A percentile compares a stretch with the other conserved stretches of the same genome.
phyloP scores from a whole-genome alignment of 768 basidiomycete genomes.

The Suillus occidentalis region DNA sequence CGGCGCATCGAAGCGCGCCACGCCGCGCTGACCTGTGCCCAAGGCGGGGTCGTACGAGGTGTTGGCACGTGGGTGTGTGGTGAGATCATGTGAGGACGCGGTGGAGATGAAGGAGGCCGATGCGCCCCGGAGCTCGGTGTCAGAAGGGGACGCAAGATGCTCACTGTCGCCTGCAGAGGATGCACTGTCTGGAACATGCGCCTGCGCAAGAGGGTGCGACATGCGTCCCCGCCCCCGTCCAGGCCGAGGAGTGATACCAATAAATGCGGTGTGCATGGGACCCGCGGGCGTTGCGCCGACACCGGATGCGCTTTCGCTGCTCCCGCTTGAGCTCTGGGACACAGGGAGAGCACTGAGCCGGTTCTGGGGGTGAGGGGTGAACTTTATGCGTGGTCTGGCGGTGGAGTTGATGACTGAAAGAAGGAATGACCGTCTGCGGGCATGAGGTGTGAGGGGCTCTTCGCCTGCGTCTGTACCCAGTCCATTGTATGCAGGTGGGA shows the following conservation, averaged over 20 bases:
- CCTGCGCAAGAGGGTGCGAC: constrained; percentile 70
- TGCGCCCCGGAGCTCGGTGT: constrained; percentile 43
- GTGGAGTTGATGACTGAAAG: constrained; percentile 84
- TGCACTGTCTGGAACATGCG: constrained; percentile 42
- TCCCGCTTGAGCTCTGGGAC: constrained; percentile 37
- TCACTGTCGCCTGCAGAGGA: constrained; percentile 29
- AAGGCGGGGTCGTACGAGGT: constrained; percentile 87
- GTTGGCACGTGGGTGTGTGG: constrained; percentile 74
- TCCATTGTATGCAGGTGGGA: constrained; percentile 46
- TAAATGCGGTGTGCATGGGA: constrained; percentile 54
- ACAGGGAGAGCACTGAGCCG: constrained; percentile 66
- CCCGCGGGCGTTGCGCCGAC: constrained; percentile 32
- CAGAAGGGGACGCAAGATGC: constrained; percentile 40
- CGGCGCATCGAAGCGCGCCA: constrained; percentile 78
- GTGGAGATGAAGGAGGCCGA: constrained; percentile 76
- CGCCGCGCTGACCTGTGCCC: constrained; percentile 65
- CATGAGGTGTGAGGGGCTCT: constrained; percentile 62
- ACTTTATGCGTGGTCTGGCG: constrained; percentile 61
- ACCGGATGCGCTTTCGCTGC: constrained; percentile 34
- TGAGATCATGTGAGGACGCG: constrained; percentile 86
- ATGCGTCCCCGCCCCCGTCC: constrained; percentile 42
- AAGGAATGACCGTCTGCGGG: constrained; percentile 78
- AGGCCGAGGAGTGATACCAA: constrained; percentile 64
- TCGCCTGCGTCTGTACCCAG: constrained; percentile 32
- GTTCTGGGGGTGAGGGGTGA: constrained; percentile 45